Evolutionary conservation across 2,329 filamentous ascomycete species (phyloP), one percentile per base, ranked within the genome.

Genomic region (Aspergillus carbonarius): DNA sequence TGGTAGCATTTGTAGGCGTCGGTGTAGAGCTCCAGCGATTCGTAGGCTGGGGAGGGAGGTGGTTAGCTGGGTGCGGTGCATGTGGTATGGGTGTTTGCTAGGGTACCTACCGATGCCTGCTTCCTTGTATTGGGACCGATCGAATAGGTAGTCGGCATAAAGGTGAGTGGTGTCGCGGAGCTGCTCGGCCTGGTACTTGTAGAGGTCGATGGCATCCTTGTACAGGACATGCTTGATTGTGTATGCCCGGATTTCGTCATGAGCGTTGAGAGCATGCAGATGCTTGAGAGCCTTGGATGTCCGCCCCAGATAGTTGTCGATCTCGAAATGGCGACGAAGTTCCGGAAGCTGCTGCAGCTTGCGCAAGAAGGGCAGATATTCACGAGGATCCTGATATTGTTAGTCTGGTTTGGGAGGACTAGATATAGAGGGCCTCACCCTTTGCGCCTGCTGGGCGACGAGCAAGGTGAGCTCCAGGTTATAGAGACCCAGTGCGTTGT

Each of bases 281-380:
- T 95, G 90, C 1, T 74, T 75, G 4, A 98, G 80, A 0, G 95
- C 93, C 77, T 96, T 97, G 42, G 80, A 75, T 48, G 87, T 84
- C 13, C 92, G 88, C 34, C 84, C 85, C 4, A 99, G 85, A 70
- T 96, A 88, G 69, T 98, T 89, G 71, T 99, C 95, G 54, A 99
- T 96, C 42, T 87, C 86, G 66, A 93, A 96, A 54, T 87, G 84
- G 44, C 91, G 87, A 18, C 92, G 86, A 10, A 90, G 74, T 10
- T 85, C 82, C 0, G 89, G 78, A 66, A 96, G 83, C 60, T 88
- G 83, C 72, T 97, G 91, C 2, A 99, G 83, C 35, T 88, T 88
- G 70, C 96, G 93, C 52, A 99, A 86, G 71, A 98, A 98, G 4
- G 95, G 95, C 7, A 98, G 84, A 67, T 99, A 99, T 74, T 99